Conservation (phyloP, 805 yeast genomes). For the Blastobotrys chiropterorum region DNA sequence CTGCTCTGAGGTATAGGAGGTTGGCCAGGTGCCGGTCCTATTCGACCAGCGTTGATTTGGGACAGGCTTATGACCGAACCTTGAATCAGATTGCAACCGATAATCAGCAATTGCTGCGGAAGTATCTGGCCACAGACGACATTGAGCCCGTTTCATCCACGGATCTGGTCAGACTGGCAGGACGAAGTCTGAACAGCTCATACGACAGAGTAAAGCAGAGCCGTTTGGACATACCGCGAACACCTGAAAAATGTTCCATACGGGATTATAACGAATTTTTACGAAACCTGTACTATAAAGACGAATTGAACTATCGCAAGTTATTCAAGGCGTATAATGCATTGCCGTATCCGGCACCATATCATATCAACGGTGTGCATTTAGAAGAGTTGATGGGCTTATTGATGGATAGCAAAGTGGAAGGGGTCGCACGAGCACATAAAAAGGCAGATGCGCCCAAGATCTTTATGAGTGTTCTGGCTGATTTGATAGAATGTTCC, state of each 20-base stretch:
- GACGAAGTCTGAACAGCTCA: slow-evolving; percentile 6
- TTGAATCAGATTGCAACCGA: slow-evolving; percentile 10
- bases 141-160: background rate
- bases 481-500: slow-evolving; percentile 24
- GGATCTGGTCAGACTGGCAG: slow-evolving; percentile 4
- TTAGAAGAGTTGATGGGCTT: slow-evolving; percentile 29
- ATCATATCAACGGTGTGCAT: slow-evolving; percentile 26
- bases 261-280: slow-evolving; percentile 21
- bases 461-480: slow-evolving; percentile 17
- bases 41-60: slow-evolving; percentile 9
- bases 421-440: background rate
- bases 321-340: slow-evolving; percentile 23
- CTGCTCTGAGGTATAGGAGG: background rate
- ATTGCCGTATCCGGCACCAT: slow-evolving; percentile 33
- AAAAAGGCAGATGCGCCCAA: slow-evolving; percentile 7
- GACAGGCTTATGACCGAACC: slow-evolving; percentile 15
- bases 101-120: background rate
- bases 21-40: background rate
- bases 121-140: background rate
- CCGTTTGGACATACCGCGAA: slow-evolving; percentile 6
- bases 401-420: slow-evolving; percentile 11
- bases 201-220: slow-evolving; percentile 10
- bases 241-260: background rate
- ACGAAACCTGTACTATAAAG: slow-evolving; percentile 14
- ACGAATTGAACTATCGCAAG: slow-evolving; percentile 6